Base-by-base conservation (phyloP, 257 asterid genomes). In the Cruciata laevipes region DNA sequence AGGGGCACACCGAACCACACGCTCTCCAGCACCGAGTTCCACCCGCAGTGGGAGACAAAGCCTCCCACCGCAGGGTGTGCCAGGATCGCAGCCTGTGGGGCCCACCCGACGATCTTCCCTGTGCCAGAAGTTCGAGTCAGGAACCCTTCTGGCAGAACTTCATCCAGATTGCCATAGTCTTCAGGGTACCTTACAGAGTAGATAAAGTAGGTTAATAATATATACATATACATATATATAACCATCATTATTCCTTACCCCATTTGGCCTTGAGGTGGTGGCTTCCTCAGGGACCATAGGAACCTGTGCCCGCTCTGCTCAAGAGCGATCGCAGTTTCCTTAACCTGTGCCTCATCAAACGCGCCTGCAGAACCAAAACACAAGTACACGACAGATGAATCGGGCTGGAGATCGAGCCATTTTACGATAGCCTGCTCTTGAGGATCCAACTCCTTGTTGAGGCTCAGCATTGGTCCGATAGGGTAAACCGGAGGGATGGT, bases 121-220 rank as follows among this genome's bases (percentile, higher is more conserved):
- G 38, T 24, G 24, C 33, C 70, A 10, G 57, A 33, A n/a, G 82
- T 80, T 7, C 74, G 68, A 2, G 72, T 44, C 71, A 77, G 23
- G 74, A 80, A 80, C 51, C 85, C 80, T 61, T 80, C 72, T 16
- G 85, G 85, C 67, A 80, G 21, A 5, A 75, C 73, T 40, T 71
- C 83, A 55, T 75, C 75, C 1, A 27, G 55, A 32, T 71, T 65
- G 3, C 56, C 66, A 16, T 73, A 69, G 9, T 73, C 82, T 1
- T 42, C 23, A 4, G 69, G 69, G 11, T 12, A 65, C 18, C 51
- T 42, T 2, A 0, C 1, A 42, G 14, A 42, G 44, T 9, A 38
- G 7, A 32, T 3, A 32, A 32, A 32, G 7, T 3, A 32, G 5
- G 35, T 31, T 31, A 32, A 32, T 32, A 32, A 32, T 32, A 32